Base-by-base conservation (phyloP, 1,139 yeast genomes). In the Saccharomyces hybrid region DNA sequence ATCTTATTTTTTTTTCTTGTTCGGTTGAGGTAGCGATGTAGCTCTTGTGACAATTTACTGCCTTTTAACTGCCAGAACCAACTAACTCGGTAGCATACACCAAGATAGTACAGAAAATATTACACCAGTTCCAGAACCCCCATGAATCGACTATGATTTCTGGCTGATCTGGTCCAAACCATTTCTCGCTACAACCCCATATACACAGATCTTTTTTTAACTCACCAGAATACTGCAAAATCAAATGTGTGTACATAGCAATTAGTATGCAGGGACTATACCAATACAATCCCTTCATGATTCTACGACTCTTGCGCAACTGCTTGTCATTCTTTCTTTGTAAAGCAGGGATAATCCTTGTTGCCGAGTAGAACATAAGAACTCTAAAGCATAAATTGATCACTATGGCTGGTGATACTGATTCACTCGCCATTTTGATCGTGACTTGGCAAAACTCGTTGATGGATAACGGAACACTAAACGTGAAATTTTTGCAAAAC, bases 91-190 rank as follows among this genome's bases (percentile, higher is more conserved):
- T 76, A 44, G 86, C 83, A 70, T 93, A 93, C 50, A 93, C 74
- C n/a, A 82, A 73, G 55, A 93, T 75, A 11, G 96, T 87, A 53
- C 86, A 80, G 60, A 84, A 83, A 78, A 91, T 88, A 67, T 91
- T 91, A 55, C 88, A 79, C 98, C 98, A 91, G 63, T 91, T 89
- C 98, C 99, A 91, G 70, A 91, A 87, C 66, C 88, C 89, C 88
- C 96, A 87, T 57, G 95, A 83, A 68, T 88, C 84, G 49, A 82
- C 86, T 55, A 82, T 72, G 52, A 80, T 57, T 57, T 68, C 61
- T 47, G 64, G 56, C 46, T 53, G 57, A 47, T 46, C 54, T 11
- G 44, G 32, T 25, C 52, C 55, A 46, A 60, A 54, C 63, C 60
- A 58, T 44, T 58, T 52, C n/a, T 52, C 58, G 61, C 53, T 66